These are phyloP conservation scores for Pseudopediastrum boryanum DNA, from an alignment of 139 green algal genomes.

Conservation along the genomic window DNA sequence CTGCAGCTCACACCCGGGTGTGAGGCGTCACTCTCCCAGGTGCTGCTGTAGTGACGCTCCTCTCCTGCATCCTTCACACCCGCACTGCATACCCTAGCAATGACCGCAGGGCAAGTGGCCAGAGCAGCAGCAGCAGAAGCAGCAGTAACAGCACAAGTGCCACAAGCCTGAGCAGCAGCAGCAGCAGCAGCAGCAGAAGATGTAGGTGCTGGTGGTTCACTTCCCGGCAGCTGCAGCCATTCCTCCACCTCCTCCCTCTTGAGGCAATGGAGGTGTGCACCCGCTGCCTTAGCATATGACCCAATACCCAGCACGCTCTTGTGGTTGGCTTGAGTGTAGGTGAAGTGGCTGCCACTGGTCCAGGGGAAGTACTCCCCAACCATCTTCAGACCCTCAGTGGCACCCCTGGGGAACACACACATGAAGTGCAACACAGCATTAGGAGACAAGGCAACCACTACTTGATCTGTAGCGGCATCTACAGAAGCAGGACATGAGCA, in stretches of 20 bases:
- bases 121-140: background rate
- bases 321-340: constrained; percentile 35
- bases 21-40: background rate
- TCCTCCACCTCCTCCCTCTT: constrained; percentile 1
- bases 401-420: constrained; percentile 20
- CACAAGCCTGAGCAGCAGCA: background rate
- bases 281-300: constrained; percentile 53
- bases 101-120: background rate
- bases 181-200: background rate
- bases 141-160: background rate
- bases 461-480: no score
- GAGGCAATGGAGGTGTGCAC: constrained; percentile 7
- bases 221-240: background rate
- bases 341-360: constrained; percentile 18
- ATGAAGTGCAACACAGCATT: no score
- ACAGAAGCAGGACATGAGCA: no score
- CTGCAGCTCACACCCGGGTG: no score
- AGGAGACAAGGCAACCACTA: no score
- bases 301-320: constrained; percentile 76
- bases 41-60: background rate
- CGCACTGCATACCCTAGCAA: no score
- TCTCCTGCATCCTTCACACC: no score
- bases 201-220: background rate
- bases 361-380: constrained; percentile 77
- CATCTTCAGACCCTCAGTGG: constrained; percentile 69